Base-by-base conservation (phyloP, 73 alveolate genomes). In the Vitrella brassicaformis region DNA sequence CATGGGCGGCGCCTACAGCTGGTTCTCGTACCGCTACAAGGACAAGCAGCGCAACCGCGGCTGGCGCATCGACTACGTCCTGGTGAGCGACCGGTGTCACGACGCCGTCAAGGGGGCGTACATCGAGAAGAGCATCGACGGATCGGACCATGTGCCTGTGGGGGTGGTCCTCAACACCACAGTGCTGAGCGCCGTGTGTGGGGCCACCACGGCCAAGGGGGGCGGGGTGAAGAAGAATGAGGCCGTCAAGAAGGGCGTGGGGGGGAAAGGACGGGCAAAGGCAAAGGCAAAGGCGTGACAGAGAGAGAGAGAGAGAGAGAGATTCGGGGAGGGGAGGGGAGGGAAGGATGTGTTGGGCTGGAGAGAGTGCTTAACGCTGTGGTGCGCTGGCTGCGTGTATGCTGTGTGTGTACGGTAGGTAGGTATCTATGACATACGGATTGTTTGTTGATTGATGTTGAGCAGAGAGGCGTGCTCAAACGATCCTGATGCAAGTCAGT, bases 41-140 rank as follows among this genome's bases (percentile, higher is more conserved):
- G 70, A 73, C 66, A 81, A 94, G 72, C 80, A 78, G 31, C 93
- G 87, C 39, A 90, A 94, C 75, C 86, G 85, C 71, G 98, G 98
- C 0, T 94, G 98, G 97, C 87, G 98, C 71, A 68, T 94, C 27
- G 98, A 94, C 85, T 94, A 94, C 78, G 82, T 87, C 73, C 75
- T 94, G 39, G 89, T 88, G 27, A 86, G 88, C 66, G 68, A 90
- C 31, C 75, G 78, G 30, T 25, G 70, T 30, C 68, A 74, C 27
- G 73, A 68, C 10, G 64, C 85, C 14, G 92, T 91, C n/a, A 64
- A 67, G 27, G 87, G 80, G 30, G 79, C 93, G 22, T 85, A 79
- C 18, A 91, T 91, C 22, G 78, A 85, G 69, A 73, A 68, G 39
- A 91, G 74, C 7, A 45, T 80, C 25, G 66, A 64, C 70, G 97